phyloP scores from a whole-genome alignment of 805 yeast species.

The Ogataea haglerorum region DNA sequence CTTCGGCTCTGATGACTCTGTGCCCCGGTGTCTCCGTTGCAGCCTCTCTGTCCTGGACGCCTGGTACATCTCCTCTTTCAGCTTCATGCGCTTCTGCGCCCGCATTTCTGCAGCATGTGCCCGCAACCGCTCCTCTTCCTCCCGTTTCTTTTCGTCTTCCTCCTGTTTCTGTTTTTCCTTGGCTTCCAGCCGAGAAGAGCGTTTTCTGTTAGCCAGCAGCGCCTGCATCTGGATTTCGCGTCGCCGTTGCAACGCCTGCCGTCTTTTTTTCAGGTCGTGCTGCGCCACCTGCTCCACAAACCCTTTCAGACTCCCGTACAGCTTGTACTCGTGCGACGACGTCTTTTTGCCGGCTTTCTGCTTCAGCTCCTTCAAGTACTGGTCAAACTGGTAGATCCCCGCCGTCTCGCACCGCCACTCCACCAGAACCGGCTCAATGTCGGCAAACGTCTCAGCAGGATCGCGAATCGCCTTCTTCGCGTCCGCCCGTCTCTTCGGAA shows the following conservation, averaged over 20 bases:
- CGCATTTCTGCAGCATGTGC: slow-evolving; percentile 43
- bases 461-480: slow-evolving; percentile 22
- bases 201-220: slow-evolving; percentile 63
- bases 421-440: slow-evolving; percentile 35
- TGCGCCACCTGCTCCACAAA: slow-evolving; percentile 35
- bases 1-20: not conserved
- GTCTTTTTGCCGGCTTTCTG: slow-evolving; percentile 31
- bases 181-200: slow-evolving; percentile 71
- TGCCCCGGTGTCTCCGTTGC: slow-evolving; percentile 16
- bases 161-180: slow-evolving; percentile 50
- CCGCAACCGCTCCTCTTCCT: slow-evolving; percentile 44
- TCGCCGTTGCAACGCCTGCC: slow-evolving; percentile 49
- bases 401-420: slow-evolving; percentile 40
- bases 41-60: slow-evolving; percentile 35
- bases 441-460: slow-evolving; percentile 14
- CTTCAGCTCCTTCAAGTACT: slow-evolving; percentile 30
- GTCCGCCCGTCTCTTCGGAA: slow-evolving; percentile 36
- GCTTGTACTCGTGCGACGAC: slow-evolving; percentile 24
- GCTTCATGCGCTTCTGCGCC: slow-evolving; percentile 39
- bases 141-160: slow-evolving; percentile 47
- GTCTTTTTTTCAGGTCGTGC: slow-evolving; percentile 53
- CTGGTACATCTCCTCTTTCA: slow-evolving; percentile 32
- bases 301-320: slow-evolving; percentile 31
- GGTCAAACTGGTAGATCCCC: slow-evolving; percentile 44
- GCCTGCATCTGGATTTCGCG: slow-evolving; percentile 63